Base-by-base conservation (phyloP, 345 rosid species). In the Toxicodendron radicans region DNA sequence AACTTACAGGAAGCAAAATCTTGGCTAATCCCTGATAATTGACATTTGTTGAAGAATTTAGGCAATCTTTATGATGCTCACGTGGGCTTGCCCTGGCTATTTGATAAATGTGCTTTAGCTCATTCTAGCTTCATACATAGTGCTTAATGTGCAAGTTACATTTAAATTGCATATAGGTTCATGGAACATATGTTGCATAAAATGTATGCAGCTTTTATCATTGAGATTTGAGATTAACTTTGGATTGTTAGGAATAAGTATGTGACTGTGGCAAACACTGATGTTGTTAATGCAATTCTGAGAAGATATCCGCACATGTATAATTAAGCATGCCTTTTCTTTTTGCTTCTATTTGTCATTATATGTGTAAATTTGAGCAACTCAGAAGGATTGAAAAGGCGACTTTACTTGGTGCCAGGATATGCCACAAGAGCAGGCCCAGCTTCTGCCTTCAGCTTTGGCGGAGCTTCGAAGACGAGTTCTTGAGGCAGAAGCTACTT, bases 401-500 rank as follows among this genome's bases (percentile, higher is more conserved):
- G 52, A 46, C 10, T 56, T 43, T 49, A 33, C 14, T 63, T 54
- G 78, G 70, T 14, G 58, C 73, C 87, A 91, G 99, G 91, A 86
- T 63, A 49, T 85, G 63, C 84, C 74, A 30, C 78, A 73, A 54
- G 92, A 89, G 75, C 94, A 88, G 81, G 83, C 82, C 48, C 91
- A 83, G 76, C 79, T 74, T 79, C 81, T 83, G 75, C 84, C 83
- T 78, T 80, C 87, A 60, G 80, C 81, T 75, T 67, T 92, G 82
- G 82, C 84, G 2, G 97, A 93, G 76, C 98, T 96, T 67, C 89
- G 86, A 67, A 87, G 75, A 73, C 85, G 92, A 72, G 87, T 92
- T 77, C 76, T 79, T 53, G 90, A 84, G 79, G 93, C 95, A 20
- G 98, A 95, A 85, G 84, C 79, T 52, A 84, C 81, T 64, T 71